A percentile compares a stretch with the other conserved stretches of the same genome.
phyloP scores from a whole-genome alignment of 176 grass and related monocot species.

The Avena eriantha region DNA sequence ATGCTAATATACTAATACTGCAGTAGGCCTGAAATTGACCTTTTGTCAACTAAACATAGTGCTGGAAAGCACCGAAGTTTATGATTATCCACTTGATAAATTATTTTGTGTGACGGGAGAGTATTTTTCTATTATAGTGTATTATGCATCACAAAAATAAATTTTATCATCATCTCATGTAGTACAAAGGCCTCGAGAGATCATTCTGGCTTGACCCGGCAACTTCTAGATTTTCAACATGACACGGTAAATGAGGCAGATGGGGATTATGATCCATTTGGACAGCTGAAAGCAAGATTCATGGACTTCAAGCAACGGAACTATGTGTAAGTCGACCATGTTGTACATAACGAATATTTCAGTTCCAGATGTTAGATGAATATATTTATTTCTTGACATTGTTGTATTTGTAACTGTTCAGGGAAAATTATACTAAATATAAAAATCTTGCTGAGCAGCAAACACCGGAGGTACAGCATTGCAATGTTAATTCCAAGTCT shows the following conservation, averaged over 20 bases:
- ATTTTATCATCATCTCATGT: slow-evolving; percentile 36
- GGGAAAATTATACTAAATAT: slow-evolving; percentile 65
- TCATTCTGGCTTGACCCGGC: slow-evolving; percentile 51
- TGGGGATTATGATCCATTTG: slow-evolving; percentile 60
- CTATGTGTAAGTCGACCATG: slow-evolving; percentile 67
- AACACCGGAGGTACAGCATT: slow-evolving; percentile 73
- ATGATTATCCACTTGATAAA: neutral
- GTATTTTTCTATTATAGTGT: slow-evolving; percentile 11
- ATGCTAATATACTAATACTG: neutral
- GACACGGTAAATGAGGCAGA: slow-evolving; percentile 39
- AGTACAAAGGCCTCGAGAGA: slow-evolving; percentile 58
- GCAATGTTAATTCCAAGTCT: neutral
- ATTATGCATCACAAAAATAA: slow-evolving; percentile 13
- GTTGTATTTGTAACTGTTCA: slow-evolving; percentile 43
- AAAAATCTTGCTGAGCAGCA: slow-evolving; percentile 72
- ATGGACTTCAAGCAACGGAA: slow-evolving; percentile 71
- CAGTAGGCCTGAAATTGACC: neutral
- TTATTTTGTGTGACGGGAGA: neutral
- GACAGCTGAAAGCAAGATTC: slow-evolving; percentile 77
- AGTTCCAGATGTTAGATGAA: slow-evolving; percentile 4
- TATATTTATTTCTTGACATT: slow-evolving; percentile 33
- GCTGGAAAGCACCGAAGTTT: neutral
- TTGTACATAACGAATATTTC: slow-evolving; percentile 31
- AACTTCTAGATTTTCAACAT: slow-evolving; percentile 57
- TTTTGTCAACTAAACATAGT: neutral